Evolutionary conservation across 345 rosid species (phyloP), one percentile per base, ranked within the genome.

Genomic region (Citrus unshiu): DNA sequence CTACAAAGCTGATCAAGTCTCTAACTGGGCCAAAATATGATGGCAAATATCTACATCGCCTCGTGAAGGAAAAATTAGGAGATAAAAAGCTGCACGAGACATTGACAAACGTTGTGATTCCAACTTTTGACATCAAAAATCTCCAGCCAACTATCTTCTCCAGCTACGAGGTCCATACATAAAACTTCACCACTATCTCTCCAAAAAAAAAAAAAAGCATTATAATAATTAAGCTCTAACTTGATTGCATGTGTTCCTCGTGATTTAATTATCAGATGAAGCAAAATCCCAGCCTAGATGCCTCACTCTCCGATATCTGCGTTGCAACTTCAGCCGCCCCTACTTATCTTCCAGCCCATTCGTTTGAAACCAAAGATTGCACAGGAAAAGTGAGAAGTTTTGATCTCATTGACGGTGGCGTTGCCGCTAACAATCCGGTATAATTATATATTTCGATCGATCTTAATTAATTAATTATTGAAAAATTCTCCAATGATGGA

Each of bases 391-490:
- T 81, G 9, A 85, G 72, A 75, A 80, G 78, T 29, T 93, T 85
- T 84, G 80, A 93, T 78, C 97, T 92, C 34, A 83, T 92, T 14
- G 98, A 93, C 27, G 95, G 95, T 0, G 95, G 98, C 56, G 86
- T 93, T 18, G 97, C 95, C 7, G 98, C 97, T 16, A 89, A 89
- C 57, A 85, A 89, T 84, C 92, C 78, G 64, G 80, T 77, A 68
- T 24, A 46, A 6, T 6, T 40, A 34, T 35, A 49, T 49, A 37
- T 9, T 14, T 72, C 14, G 10, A 74, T 24, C 19, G 51, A 46
- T 46, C 51, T 46, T 46, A 0, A 12, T 46, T 13, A 12, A 46
- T 46, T 46, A 46, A 46, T 46, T 12, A 1, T 46, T 3, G 51
- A 46, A 46, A 12, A 46, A 1, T 46, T 46, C 18, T 46, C 18